phyloP scores from a whole-genome alignment of 2,329 filamentous ascomycete species.

The Domatiomyces catenatus region DNA sequence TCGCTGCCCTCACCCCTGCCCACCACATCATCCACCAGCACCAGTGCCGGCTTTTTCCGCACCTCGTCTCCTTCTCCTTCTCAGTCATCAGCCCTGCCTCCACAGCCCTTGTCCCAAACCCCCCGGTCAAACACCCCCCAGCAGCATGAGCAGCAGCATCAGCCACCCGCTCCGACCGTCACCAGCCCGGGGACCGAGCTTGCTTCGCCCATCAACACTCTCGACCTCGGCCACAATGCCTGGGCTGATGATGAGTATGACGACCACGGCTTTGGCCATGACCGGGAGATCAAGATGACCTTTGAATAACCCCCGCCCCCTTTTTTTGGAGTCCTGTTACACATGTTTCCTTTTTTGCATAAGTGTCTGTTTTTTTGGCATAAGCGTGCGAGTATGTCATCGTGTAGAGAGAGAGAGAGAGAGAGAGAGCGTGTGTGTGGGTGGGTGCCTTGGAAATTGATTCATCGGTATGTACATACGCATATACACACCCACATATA shows the following conservation, averaged over 20 bases:
- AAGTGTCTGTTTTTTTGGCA: not conserved
- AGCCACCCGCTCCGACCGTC: not conserved
- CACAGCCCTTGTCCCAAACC: slow-evolving; percentile 10
- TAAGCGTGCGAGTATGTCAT: too few relatives aligned
- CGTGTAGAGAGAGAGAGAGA: too few relatives aligned
- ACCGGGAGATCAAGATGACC: slow-evolving; percentile 63
- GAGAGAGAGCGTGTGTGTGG: too few relatives aligned
- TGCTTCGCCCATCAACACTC: slow-evolving; percentile 14
- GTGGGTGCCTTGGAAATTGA: too few relatives aligned
- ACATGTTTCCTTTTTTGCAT: too few relatives aligned
- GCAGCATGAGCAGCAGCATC: not conserved
- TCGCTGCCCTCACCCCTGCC: slow-evolving; percentile 3
- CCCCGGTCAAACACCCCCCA: not conserved
- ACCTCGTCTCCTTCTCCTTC: slow-evolving; percentile 11
- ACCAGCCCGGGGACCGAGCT: not conserved
- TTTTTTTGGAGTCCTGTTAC: not conserved
- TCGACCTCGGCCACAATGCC: slow-evolving; percentile 39
- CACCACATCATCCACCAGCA: too few relatives aligned
- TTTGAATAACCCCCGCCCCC: slow-evolving; percentile 46
- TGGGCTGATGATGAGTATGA: slow-evolving; percentile 51
- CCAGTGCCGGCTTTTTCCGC: not conserved
- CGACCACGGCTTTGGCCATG: slow-evolving; percentile 44
- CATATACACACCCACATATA: too few relatives aligned
- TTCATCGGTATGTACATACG: too few relatives aligned
- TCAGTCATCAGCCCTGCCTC: slow-evolving; percentile 8